phyloP scores from a whole-genome alignment of 495 filamentous ascomycete species.

The Friedmanniomyces endolithicus region DNA sequence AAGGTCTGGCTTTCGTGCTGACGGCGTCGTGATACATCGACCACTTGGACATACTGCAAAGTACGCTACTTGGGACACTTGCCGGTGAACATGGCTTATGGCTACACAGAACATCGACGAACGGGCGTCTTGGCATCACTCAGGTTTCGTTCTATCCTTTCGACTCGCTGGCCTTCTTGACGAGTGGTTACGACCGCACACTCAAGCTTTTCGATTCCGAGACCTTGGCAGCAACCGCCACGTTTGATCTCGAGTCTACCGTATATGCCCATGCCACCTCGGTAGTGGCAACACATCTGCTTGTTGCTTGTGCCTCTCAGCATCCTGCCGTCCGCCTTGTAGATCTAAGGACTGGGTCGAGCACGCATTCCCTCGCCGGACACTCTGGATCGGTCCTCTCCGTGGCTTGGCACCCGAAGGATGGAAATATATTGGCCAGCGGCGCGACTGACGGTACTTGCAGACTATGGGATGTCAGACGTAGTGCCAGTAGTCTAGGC shows the following conservation, averaged over 20 bases:
- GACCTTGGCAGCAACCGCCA: conserved; percentile 43
- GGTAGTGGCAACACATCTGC: conserved; percentile 54
- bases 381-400: conserved; percentile 60
- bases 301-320: conserved; percentile 75
- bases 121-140: conserved; percentile 58
- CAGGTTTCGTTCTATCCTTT: conserved; percentile 82
- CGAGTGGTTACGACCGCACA: conserved; percentile 71
- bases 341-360: conserved; percentile 65
- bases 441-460: conserved; percentile 66
- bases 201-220: conserved; percentile 67
- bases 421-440: conserved; percentile 67
- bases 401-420: conserved; percentile 64
- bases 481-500: conserved; percentile 56
- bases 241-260: conserved; percentile 59
- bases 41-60: conserved; percentile 37
- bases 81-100: too few relatives aligned
- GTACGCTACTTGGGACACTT: conserved; percentile 18
- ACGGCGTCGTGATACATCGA: conserved; percentile 33
- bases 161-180: conserved; percentile 65
- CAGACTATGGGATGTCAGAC: conserved; percentile 74
- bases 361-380: conserved; percentile 63
- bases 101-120: conserved; percentile 7
- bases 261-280: conserved; percentile 67
- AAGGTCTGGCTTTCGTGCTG: conserved; percentile 24
- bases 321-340: conserved; percentile 68